phyloP scores from a whole-genome alignment of 805 yeast species.

The Ogataea ramenticola region DNA sequence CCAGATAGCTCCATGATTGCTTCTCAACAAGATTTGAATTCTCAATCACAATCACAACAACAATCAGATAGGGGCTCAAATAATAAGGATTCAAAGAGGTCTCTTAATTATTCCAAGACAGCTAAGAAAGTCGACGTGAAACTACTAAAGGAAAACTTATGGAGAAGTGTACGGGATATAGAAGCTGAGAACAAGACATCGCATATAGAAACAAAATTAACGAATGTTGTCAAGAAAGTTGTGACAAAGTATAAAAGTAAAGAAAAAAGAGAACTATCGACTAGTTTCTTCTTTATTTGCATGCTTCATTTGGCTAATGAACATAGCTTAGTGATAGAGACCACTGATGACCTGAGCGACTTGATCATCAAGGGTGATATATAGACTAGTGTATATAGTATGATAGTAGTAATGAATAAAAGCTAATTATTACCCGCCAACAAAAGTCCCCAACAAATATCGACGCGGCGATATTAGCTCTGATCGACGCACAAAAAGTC shows the following conservation, averaged over 20 bases:
- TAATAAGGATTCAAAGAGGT: not conserved
- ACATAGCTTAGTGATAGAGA: conserved; percentile 56
- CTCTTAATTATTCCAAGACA: conserved; percentile 47
- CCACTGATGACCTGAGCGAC: conserved; percentile 28
- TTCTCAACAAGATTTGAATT: not conserved
- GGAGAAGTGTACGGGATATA: conserved; percentile 41
- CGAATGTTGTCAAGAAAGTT: conserved; percentile 19
- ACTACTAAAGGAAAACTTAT: conserved; percentile 63
- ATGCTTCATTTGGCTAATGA: conserved; percentile 82
- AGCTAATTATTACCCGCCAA: too few species aligned
- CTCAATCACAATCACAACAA: conserved; percentile 1
- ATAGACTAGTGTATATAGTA: not conserved
- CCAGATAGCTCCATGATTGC: not conserved
- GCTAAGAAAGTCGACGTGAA: conserved; percentile 79
- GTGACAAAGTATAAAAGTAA: conserved; percentile 44
- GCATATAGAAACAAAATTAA: conserved; percentile 9
- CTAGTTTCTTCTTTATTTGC: conserved; percentile 81
- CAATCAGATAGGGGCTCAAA: not conserved
- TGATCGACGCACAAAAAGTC: too few species aligned
- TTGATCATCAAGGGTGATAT: not conserved
- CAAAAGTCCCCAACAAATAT: too few species aligned
- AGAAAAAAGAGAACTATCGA: conserved; percentile 61
- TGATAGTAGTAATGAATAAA: not conserved
- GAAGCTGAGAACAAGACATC: not conserved
- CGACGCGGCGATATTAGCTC: too few species aligned